Base-by-base conservation (phyloP, 2,329 filamentous ascomycete genomes). In the Cladosporium austrohemisphaericum region DNA sequence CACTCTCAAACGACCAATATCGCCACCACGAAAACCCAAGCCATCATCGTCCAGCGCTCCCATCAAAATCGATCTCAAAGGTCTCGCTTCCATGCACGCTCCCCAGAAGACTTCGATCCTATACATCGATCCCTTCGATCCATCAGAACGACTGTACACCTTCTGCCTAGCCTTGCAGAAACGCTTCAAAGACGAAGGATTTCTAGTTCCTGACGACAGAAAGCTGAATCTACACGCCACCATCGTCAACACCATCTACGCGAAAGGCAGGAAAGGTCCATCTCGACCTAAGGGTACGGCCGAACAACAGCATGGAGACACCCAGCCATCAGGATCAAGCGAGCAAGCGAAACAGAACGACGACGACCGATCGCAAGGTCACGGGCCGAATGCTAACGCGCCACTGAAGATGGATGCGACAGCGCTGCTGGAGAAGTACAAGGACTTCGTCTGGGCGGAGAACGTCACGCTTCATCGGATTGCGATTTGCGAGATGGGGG, bases 401-500 rank as follows among this genome's bases (percentile, higher is more conserved):
- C 66, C 65, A 43, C 53, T 71, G 41, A 65, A 65, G 26, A 65
- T 76, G 18, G 70, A 76, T 56, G 72, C 72, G 1, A 62, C 56
- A 11, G 49, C 50, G 2, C 45, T 75, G 28, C 60, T 75, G n/a
- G 74, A 78, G 33, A 67, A 72, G 51, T 89, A 84, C 59, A 74
- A 76, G 26, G 79, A 81, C 28, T 82, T 83, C 55, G 66, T 82
- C 0, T 96, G 90, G 88, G 82, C 86, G 58, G 73, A 81, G 47
- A 70, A 80, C 43, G 72, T 92, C 19, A 71, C 73, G 13, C 64
- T 95, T n/a, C 81, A 88, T 50, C 79, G 74, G 51, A 69, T 96
- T 32, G 83, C 84, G 41, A 83, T 96, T 29, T 96, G 89, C 64
- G 83, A 81, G 63, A 95, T 96, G 91, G 89, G 91, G 0, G 89